Conservation (phyloP, 2,329 filamentous ascomycete genomes). For the Cercospora brassicicola region DNA sequence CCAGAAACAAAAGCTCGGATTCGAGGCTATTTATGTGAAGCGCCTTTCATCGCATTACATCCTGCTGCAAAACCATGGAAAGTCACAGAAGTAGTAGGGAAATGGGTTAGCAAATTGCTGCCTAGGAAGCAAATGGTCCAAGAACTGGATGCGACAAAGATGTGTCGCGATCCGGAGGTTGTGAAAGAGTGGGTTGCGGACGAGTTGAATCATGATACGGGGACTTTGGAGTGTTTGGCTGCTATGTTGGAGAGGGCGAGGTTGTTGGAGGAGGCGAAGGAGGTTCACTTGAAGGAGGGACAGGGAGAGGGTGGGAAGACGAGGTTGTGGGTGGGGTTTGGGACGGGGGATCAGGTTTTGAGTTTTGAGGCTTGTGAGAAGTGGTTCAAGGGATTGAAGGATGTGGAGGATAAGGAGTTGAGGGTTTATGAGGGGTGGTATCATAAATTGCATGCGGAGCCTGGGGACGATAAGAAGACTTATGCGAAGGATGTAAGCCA, state of each 20-base stretch:
- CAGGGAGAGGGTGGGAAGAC: slow-evolving; percentile 56
- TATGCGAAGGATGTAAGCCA: slow-evolving; percentile 37
- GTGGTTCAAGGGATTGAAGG: slow-evolving; percentile 59
- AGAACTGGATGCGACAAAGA: slow-evolving; percentile 61
- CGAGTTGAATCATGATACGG: slow-evolving; percentile 74
- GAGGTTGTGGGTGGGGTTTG: slow-evolving; percentile 72
- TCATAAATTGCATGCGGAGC: slow-evolving; percentile 60
- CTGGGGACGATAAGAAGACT: slow-evolving; percentile 38
- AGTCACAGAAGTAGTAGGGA: slow-evolving; percentile 65
- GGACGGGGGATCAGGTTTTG: slow-evolving; percentile 70
- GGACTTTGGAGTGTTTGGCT: slow-evolving; percentile 78
- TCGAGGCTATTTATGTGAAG: slow-evolving; percentile 71
- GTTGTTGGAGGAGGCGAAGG: slow-evolving; percentile 58
- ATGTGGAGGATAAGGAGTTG: slow-evolving; percentile 66
- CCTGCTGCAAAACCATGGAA: slow-evolving; percentile 62
- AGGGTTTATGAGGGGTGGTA: slow-evolving; percentile 74
- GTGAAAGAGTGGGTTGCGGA: slow-evolving; percentile 64
- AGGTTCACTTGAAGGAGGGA: slow-evolving; percentile 44
- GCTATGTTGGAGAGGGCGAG: slow-evolving; percentile 73
- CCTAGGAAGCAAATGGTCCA: slow-evolving; percentile 68
- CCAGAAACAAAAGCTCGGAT: slow-evolving; percentile 59
- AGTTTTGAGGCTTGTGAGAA: slow-evolving; percentile 64
- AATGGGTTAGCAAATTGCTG: slow-evolving; percentile 66
- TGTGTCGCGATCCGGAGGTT: slow-evolving; percentile 68
- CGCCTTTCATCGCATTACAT: slow-evolving; percentile 76